Percentiles rank a stretch among this genome's conserved stretches.
Evolutionary conservation across 176 grass and related monocot genomes (phyloP).

Genomic region (Ampelocalamus luodianensis): DNA sequence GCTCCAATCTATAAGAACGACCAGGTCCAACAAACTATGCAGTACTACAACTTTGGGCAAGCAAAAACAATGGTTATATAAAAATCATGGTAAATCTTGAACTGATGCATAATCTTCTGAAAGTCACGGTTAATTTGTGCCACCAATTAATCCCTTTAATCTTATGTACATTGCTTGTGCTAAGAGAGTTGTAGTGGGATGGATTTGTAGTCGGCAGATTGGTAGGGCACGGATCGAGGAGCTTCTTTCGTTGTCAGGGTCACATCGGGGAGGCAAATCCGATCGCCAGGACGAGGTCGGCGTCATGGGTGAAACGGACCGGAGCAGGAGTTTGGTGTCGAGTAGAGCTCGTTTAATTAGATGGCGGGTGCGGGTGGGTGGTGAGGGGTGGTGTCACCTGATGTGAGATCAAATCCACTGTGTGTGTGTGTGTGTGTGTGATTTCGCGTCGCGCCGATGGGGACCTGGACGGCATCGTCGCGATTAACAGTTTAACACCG

Average conservation of each 20-base stretch:
- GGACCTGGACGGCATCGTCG: constrained; percentile 14
- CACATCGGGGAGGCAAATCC: not conserved
- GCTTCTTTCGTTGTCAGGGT: constrained; percentile 23
- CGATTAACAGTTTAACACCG: not conserved
- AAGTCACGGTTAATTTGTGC: not conserved
- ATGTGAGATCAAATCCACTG: not conserved
- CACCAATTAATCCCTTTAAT: not conserved
- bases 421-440: not conserved
- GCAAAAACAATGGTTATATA: not conserved
- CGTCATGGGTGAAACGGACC: constrained; percentile 20
- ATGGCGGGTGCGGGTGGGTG: not conserved
- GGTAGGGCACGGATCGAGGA: constrained; percentile 26
- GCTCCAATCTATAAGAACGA: not conserved
- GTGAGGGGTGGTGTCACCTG: constrained; percentile 36
- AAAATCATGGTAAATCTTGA: not conserved
- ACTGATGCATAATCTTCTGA: not conserved
- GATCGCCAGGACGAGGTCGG: constrained; percentile 22
- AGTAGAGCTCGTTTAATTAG: constrained; percentile 23
- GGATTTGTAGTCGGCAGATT: not conserved
- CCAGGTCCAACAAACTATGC: no score
- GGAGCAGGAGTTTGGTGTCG: constrained; percentile 34
- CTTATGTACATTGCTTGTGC: not conserved
- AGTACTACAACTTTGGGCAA: not conserved
- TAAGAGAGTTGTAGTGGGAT: not conserved
- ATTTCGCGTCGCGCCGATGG: not conserved